Evolutionary conservation across 2,329 filamentous ascomycete genomes (phyloP), one percentile per base, ranked within the genome.

Genomic region (Thelonectria discophora): DNA sequence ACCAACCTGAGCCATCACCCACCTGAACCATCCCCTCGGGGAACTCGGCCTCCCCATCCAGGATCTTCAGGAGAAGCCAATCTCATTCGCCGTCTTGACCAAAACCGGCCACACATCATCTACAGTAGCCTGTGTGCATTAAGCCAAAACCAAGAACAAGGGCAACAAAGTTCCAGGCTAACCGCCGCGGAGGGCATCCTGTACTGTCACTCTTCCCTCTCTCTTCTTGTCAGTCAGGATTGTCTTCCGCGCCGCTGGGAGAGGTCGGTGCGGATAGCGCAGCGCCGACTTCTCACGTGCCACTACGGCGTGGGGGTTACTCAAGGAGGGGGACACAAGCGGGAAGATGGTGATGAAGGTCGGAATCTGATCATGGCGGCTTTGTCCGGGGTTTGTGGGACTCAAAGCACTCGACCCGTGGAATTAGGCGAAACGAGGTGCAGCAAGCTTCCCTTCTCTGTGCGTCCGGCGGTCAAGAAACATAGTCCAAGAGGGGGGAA

Each of bases 271-370:
- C 58, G 53, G 53, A 34, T 56, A 70, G 60, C 69, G 68, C 68
- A 70, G 66, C 10, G 57, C 53, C 15, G 49, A 37, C 21, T 58
- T 42, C 68, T 70, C 68, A 70, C 68, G 68, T 70, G 68, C 58
- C 34, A 51, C 40, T 5, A 24, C 39, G 24, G 50, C 59, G 68
- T 70, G 68, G 68, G 68, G 67, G 64, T 50, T n/a, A n/a, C n/a
- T 53, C 5, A 30, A 8, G 27, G 27, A 8, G 5, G 8, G 7
- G 27, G 27, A 24, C 24, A n/a, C n/a, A n/a, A 24, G 21, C 21
- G 21, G 21, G 21, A 24, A 24, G 21, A 24, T 20, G 15, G 9
- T 48, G 8, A 13, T 21, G 45, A 47, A 47, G 12, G 3, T 20
- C 37, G 21, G 13, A 51, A 43, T 51, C 58, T 42, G 52, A 20